Percentiles rank a stretch among this genome's conserved stretches.
Evolutionary conservation across 441 rosid species (phyloP).

Genomic region (Geranium incanum): DNA sequence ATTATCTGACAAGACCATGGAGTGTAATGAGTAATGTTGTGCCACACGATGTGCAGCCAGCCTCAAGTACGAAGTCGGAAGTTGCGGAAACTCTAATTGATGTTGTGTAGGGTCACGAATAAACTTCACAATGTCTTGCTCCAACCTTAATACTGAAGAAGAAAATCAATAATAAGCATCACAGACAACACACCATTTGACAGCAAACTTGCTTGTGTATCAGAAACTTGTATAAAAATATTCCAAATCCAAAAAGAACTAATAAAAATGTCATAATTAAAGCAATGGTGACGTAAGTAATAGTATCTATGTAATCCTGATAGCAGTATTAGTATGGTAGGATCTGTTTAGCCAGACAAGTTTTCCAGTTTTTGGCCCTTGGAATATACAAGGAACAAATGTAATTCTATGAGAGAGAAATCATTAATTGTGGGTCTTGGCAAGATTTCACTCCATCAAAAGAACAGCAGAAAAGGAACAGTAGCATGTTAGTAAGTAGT

Average conservation of each 20-base stretch:
- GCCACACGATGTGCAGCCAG: conserved; percentile 86
- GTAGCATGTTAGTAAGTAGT: neutral
- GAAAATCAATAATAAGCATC: conserved; percentile 4
- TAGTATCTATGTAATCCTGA: neutral
- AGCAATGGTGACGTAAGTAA: neutral
- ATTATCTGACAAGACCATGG: conserved; percentile 72
- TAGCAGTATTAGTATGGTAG: neutral
- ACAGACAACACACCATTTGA: neutral
- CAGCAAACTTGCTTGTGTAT: neutral
- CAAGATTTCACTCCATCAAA: neutral
- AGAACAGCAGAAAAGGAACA: neutral
- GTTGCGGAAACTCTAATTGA: conserved; percentile 69
- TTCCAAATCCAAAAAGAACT: neutral
- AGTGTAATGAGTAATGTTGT: conserved; percentile 70
- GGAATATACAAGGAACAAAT: neutral
- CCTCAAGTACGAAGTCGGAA: conserved; percentile 72
- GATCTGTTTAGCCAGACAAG: neutral
- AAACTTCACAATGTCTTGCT: conserved; percentile 70
- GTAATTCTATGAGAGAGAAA: neutral
- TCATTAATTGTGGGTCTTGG: neutral
- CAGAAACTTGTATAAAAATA: neutral
- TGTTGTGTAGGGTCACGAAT: conserved; percentile 51
- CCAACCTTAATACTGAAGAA: conserved; percentile 59
- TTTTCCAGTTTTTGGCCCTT: neutral
- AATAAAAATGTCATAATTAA: neutral